These are phyloP conservation scores for Recurvomyces mirabilis DNA, from an alignment of 495 filamentous ascomycete genomes.

Conservation along the genomic window DNA sequence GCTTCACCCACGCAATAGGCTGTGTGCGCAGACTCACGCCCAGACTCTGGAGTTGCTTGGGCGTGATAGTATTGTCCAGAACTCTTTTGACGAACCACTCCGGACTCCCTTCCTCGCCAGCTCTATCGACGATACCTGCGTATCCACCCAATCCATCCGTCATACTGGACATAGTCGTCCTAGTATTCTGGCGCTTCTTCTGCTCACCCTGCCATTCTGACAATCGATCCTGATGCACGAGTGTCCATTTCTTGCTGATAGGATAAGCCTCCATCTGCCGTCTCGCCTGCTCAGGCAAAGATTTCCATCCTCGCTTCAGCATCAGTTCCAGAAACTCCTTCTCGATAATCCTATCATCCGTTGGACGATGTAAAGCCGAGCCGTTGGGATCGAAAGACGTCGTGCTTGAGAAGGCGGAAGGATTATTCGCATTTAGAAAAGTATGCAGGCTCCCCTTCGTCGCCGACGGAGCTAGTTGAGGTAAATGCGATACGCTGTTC, in stretches of 20 bases:
- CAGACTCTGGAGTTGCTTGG: conserved; percentile 81
- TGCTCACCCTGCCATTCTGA: conserved; percentile 90
- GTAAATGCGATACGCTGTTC: conserved; percentile 15
- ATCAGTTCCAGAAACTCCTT: conserved; percentile 85
- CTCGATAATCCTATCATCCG: conserved; percentile 81
- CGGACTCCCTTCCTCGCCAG: conserved; percentile 88
- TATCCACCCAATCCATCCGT: conserved; percentile 41
- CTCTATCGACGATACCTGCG: conserved; percentile 54
- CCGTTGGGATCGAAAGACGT: conserved; percentile 42
- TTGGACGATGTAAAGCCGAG: conserved; percentile 58
- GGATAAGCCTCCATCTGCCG: conserved; percentile 94
- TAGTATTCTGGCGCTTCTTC: conserved; percentile 65
- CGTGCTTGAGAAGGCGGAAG: conserved; percentile 36
- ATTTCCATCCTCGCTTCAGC: conserved; percentile 95
- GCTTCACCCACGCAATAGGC: conserved; percentile 93
- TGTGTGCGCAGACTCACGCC: conserved; percentile 92
- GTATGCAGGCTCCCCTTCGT: conserved; percentile 13
- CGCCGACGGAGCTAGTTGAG: conserved; percentile 6
- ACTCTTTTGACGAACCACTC: conserved; percentile 98
- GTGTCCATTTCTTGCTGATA: conserved; percentile 88
- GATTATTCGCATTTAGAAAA: conserved; percentile 23
- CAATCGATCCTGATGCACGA: conserved; percentile 89
- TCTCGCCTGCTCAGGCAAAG: conserved; percentile 87
- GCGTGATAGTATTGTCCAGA: conserved; percentile 86
- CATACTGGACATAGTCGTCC: conserved; percentile 43